phyloP scores from a whole-genome alignment of 352 stramenopile species.

The Globisporangium uncinulatum region DNA sequence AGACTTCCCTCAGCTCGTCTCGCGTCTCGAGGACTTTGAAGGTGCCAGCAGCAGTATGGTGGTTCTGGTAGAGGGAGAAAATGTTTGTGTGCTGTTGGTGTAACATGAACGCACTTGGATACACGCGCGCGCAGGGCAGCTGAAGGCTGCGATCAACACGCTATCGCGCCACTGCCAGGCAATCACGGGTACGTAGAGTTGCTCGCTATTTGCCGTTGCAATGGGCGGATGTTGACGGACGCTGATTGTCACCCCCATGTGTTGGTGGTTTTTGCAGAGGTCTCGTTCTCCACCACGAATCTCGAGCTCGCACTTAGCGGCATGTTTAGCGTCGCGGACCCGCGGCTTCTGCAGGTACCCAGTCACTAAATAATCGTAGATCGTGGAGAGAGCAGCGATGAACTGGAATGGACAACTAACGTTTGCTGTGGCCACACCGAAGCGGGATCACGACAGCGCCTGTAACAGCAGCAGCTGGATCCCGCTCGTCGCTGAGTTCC shows the following conservation, averaged over 20 bases:
- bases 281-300: constrained; percentile 21
- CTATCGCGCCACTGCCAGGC: constrained; percentile 51
- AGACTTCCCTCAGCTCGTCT: constrained; percentile 25
- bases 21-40: constrained; percentile 35
- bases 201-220: no score
- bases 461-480: constrained; percentile 14
- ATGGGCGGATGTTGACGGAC: no score
- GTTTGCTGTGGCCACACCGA: background rate
- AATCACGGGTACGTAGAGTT: constrained; percentile 30
- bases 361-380: no score
- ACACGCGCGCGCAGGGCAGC: constrained; percentile 14
- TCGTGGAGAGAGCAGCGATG: no score
- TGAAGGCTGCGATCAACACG: constrained; percentile 36
- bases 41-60: constrained; percentile 9
- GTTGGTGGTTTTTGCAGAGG: constrained; percentile 3
- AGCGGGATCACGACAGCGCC: background rate
- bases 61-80: no score
- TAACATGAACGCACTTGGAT: background rate
- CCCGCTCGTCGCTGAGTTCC: constrained; percentile 40
- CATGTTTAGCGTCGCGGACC: constrained; percentile 2
- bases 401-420: no score
- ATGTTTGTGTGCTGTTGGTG: no score
- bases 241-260: background rate
- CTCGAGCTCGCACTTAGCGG: constrained; percentile 5
- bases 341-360: background rate